Conservation (phyloP, 2,329 filamentous ascomycete species). For the Alternaria dauci region DNA sequence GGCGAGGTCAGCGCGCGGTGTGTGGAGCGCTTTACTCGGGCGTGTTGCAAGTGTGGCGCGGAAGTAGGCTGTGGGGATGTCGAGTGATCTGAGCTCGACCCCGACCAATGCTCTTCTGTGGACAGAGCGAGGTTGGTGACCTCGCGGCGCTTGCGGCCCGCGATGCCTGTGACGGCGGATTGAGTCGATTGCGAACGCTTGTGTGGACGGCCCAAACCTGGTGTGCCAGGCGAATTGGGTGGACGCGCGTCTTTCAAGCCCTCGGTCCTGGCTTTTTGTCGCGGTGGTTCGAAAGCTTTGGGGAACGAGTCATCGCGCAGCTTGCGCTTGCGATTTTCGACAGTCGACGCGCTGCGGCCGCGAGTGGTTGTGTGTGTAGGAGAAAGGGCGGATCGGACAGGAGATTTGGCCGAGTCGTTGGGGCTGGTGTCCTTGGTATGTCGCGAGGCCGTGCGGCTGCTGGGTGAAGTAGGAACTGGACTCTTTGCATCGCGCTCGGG, state of each 20-base stretch:
- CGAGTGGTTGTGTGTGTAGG: constrained; percentile 39
- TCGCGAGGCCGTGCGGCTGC: constrained; percentile 45
- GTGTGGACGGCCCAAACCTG: constrained; percentile 47
- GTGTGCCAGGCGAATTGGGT: constrained; percentile 46
- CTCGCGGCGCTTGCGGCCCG: constrained; percentile 48
- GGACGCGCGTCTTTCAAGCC: constrained; percentile 43
- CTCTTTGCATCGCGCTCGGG: constrained; percentile 45
- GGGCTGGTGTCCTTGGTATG: constrained; percentile 49
- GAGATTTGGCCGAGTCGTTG: constrained; percentile 39
- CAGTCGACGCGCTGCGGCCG: constrained; percentile 49
- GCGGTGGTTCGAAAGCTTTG: constrained; percentile 50
- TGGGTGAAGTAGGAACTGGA: constrained; percentile 46
- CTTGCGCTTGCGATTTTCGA: constrained; percentile 53
- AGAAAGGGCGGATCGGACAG: constrained; percentile 35
- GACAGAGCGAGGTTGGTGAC: constrained; percentile 40
- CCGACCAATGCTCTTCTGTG: constrained; percentile 46
- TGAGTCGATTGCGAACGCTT: constrained; percentile 52
- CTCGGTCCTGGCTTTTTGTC: constrained; percentile 52
- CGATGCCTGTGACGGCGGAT: constrained; percentile 39
- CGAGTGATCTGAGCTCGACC: constrained; percentile 49
- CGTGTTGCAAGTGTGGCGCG: constrained; percentile 54
- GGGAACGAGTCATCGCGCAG: constrained; percentile 48
- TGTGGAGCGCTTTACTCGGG: constrained; percentile 66
- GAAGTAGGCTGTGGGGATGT: constrained; percentile 44
- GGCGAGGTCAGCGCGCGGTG: constrained; percentile 65